Evolutionary conservation across 805 yeast species (phyloP).

Genomic region (Kodamaea hsintzibuensis): DNA sequence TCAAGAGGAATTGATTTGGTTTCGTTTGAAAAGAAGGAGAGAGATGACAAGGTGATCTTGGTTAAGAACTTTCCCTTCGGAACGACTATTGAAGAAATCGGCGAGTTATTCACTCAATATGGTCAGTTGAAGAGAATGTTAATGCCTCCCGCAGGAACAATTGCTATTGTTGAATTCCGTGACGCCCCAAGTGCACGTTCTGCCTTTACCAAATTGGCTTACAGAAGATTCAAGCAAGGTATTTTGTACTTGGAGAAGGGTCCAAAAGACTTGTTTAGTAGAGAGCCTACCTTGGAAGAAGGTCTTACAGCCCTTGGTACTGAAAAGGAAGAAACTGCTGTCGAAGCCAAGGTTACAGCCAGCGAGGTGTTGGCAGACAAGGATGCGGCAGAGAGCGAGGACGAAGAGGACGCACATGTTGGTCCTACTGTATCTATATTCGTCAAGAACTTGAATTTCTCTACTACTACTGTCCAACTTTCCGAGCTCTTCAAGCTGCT

Average conservation of each 20-base stretch:
- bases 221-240: slow-evolving; percentile 82
- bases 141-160: slow-evolving; percentile 96
- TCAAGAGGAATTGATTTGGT: slow-evolving; percentile 80
- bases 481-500: slow-evolving; percentile 63
- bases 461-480: slow-evolving; percentile 64
- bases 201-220: slow-evolving; percentile 86
- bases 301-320: slow-evolving; percentile 20
- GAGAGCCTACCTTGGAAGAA: slow-evolving; percentile 46
- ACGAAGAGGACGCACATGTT: slow-evolving; percentile 41
- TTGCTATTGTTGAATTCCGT: slow-evolving; percentile 88
- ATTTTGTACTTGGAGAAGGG: slow-evolving; percentile 93
- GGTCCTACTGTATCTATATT: slow-evolving; percentile 88
- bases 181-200: slow-evolving; percentile 82
- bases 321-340: slow-evolving; percentile 34
- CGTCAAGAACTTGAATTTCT: slow-evolving; percentile 87
- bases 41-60: slow-evolving; percentile 77
- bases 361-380: slow-evolving; percentile 43
- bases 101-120: slow-evolving; percentile 75
- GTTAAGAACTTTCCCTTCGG: slow-evolving; percentile 92
- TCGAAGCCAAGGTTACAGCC: slow-evolving; percentile 47
- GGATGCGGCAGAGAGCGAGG: slow-evolving; percentile 16
- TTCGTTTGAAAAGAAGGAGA: slow-evolving; percentile 62
- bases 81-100: slow-evolving; percentile 75
- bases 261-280: slow-evolving; percentile 75
- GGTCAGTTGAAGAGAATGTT: slow-evolving; percentile 80